Base-by-base conservation (phyloP, 2,329 filamentous ascomycete genomes). In the Exophiala mesophila region DNA sequence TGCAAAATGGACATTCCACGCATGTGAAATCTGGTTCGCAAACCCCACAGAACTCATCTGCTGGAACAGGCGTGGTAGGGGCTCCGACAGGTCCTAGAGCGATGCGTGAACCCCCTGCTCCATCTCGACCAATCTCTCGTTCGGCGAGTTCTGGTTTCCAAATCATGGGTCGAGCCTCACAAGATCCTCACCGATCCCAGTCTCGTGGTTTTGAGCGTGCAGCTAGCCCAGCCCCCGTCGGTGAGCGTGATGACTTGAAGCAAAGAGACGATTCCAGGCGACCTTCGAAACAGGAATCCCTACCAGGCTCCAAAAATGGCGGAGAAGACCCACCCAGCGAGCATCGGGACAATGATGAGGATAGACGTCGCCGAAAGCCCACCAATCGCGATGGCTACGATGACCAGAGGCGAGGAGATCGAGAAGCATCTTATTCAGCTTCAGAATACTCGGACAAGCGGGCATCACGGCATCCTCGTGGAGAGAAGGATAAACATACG, bases 71-170 rank as follows among this genome's bases (percentile, higher is more conserved):
- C 26, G 76, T 80, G 39, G 70, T 70, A 58, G 77, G 77, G 67
- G 92, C 92, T 19, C 92, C 92, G 19, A 94, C 85, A 41, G 92
- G 89, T 7, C 92, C 92, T 35, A 89, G 92, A 66, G 92, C 92
- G 13, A 94, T 97, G 87, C 78, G 90, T 44, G 55, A 55, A 34
- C 42, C 50, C 16, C 39, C 50, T 39, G 40, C 40, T 17, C 39
- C 53, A 10, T n/a, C 45, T 12, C 36, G 40, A 36, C 50, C 49
- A 31, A 15, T 29, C 16, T 48, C 50, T 19, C 49, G 49, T 20
- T 36, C 52, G 16, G 38, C 49, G 3, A 44, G 41, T 13, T 39
- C 39, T 13, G 55, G 55, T 4, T 52, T 57, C 26, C 52, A 56
- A 28, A 56, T 57, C 30, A 52, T 53, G 36, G 55, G 55, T 18